phyloP scores from a whole-genome alignment of 148 eudicot genomes.

The Chenopodium suecicum region DNA sequence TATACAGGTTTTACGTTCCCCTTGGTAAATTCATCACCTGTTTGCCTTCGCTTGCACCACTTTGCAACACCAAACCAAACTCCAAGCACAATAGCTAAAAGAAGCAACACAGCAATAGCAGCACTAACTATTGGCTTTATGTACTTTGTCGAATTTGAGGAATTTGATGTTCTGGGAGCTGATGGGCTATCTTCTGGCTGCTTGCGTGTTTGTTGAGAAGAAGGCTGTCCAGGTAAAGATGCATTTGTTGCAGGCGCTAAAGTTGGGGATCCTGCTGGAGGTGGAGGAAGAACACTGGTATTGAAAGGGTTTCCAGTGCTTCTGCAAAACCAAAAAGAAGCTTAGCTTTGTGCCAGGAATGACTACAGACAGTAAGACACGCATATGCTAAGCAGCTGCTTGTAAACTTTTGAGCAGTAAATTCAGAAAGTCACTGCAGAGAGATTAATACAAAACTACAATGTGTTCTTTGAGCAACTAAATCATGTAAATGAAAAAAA shows the following conservation, averaged over 20 bases:
- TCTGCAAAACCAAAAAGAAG: constrained; percentile 40
- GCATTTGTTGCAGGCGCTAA: constrained; percentile 51
- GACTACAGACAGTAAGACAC: not conserved
- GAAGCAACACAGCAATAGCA: constrained; percentile 41
- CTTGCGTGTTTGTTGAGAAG: constrained; percentile 41
- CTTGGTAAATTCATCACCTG: constrained; percentile 26
- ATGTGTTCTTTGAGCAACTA: not conserved
- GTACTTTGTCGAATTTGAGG: constrained; percentile 31
- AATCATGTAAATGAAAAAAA: not conserved
- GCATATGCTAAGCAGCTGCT: not conserved
- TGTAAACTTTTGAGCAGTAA: not conserved
- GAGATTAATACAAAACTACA: not conserved
- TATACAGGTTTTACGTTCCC: constrained; percentile 33
- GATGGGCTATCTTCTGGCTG: constrained; percentile 35
- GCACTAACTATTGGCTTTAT: constrained; percentile 45
- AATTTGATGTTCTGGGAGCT: constrained; percentile 30
- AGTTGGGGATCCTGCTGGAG: constrained; percentile 48
- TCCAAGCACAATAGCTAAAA: constrained; percentile 49
- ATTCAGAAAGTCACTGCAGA: not conserved
- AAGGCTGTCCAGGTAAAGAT: constrained; percentile 41
- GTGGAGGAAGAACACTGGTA: constrained; percentile 62
- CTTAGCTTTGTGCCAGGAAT: not conserved
- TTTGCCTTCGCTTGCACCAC: constrained; percentile 50
- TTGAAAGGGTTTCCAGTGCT: constrained; percentile 84
- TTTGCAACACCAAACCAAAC: constrained; percentile 50